phyloP scores from a whole-genome alignment of 1,139 yeast species.

The Taphrina wiesneri region DNA sequence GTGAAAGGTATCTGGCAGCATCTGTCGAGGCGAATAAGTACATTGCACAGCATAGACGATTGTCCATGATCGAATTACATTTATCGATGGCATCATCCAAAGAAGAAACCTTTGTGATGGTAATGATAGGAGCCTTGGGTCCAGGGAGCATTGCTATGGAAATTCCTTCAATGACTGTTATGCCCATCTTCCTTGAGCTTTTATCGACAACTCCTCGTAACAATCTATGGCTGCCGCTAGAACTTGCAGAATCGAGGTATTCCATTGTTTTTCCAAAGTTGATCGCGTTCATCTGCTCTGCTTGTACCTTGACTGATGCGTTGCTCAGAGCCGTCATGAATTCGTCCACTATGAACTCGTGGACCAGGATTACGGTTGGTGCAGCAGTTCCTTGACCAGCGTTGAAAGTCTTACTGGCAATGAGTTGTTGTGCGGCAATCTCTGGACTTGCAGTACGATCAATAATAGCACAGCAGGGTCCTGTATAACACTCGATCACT shows the following conservation, averaged over 20 bases:
- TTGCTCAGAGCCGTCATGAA: background rate
- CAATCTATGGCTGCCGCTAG: background rate
- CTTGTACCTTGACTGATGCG: background rate
- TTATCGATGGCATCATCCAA: background rate
- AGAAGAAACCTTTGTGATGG: background rate
- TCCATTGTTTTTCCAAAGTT: background rate
- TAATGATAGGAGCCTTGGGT: background rate
- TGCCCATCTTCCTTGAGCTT: background rate
- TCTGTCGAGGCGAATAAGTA: background rate
- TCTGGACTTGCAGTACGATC: background rate
- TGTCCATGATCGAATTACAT: background rate
- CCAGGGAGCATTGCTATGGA: background rate
- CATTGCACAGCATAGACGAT: background rate
- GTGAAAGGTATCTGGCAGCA: background rate
- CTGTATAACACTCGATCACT: background rate
- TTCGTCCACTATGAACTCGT: background rate
- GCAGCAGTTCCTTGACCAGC: background rate
- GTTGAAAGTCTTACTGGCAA: background rate
- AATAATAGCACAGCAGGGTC: background rate
- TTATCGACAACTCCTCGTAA: background rate
- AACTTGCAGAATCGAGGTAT: background rate
- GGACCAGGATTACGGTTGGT: background rate
- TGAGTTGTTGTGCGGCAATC: background rate
- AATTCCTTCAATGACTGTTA: background rate
- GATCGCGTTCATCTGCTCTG: background rate